Evolutionary conservation across 1,139 yeast genomes (phyloP).

Genomic region (Sugiyamaella pinicola): DNA sequence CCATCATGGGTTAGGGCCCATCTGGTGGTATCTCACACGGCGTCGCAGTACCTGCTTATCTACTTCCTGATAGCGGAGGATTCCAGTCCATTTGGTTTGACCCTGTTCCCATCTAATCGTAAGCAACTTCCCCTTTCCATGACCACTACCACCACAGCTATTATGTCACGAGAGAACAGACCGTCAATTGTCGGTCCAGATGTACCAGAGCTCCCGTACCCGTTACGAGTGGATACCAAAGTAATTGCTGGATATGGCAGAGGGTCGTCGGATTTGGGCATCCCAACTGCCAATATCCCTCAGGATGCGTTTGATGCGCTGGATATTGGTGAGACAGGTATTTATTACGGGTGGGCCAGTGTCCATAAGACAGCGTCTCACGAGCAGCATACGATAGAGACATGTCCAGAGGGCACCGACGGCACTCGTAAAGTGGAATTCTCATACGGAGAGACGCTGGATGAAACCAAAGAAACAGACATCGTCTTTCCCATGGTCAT

Average conservation of each 20-base stretch:
- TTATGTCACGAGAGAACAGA: constrained; percentile 29
- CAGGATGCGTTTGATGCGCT: constrained; percentile 54
- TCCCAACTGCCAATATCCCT: constrained; percentile 93
- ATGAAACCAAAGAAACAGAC: constrained; percentile 45
- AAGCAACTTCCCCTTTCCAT: too few species aligned
- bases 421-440: constrained; percentile 44
- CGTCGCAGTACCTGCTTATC: too few species aligned
- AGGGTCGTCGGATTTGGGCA: constrained; percentile 90
- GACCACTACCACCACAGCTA: not conserved
- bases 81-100: too few species aligned
- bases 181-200: constrained; percentile 50
- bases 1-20: too few species aligned
- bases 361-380: constrained; percentile 31
- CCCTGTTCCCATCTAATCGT: too few species aligned
- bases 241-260: constrained; percentile 92
- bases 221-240: constrained; percentile 56
- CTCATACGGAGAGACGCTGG: constrained; percentile 61
- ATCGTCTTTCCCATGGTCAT: constrained; percentile 80
- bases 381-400: constrained; percentile 17
- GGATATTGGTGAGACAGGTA: constrained; percentile 68
- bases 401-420: constrained; percentile 19
- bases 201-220: constrained; percentile 61
- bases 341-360: constrained; percentile 84
- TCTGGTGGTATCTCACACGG: too few species aligned
- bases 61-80: too few species aligned